These are phyloP conservation scores for Didymella sp. DNA, from an alignment of 2,329 filamentous ascomycete species.

Conservation along the genomic window DNA sequence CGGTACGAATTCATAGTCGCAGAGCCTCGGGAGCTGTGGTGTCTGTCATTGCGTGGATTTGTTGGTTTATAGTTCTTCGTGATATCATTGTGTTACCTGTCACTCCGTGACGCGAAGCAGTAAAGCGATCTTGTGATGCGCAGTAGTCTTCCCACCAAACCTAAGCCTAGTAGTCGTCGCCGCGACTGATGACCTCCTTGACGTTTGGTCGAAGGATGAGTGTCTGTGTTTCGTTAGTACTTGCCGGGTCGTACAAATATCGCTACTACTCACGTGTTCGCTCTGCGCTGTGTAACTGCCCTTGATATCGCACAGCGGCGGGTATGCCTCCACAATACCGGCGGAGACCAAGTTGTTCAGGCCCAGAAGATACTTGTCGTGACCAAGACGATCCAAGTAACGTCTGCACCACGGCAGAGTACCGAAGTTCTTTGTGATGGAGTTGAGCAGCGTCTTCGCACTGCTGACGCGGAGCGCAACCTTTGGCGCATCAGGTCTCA, in stretches of 20 bases:
- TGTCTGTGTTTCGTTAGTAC: constrained; percentile 38
- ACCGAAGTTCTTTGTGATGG: constrained; percentile 96
- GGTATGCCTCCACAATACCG: constrained; percentile 89
- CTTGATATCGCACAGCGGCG: constrained; percentile 88
- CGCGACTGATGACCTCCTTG: constrained; percentile 86
- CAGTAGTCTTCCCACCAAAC: no score
- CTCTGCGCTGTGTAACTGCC: constrained; percentile 94
- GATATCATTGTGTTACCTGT: constrained; percentile 8
- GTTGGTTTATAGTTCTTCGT: no score
- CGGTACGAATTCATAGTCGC: no score
- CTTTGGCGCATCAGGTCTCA: constrained; percentile 73
- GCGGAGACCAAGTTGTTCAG: constrained; percentile 83
- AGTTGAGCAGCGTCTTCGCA: constrained; percentile 82
- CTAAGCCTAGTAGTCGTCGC: constrained; percentile 74
- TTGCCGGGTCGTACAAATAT: background rate
- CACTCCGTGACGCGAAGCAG: background rate
- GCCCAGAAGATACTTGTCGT: constrained; percentile 91
- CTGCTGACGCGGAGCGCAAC: constrained; percentile 79
- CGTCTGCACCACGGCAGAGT: constrained; percentile 89
- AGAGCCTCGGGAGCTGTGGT: no score
- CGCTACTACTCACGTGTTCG: constrained; percentile 76
- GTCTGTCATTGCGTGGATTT: no score
- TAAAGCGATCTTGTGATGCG: background rate
- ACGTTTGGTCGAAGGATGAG: constrained; percentile 57
- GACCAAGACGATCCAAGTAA: constrained; percentile 90